Evolutionary conservation across 2,329 filamentous ascomycete genomes (phyloP).

Genomic region (Aspergillus aculeatus): DNA sequence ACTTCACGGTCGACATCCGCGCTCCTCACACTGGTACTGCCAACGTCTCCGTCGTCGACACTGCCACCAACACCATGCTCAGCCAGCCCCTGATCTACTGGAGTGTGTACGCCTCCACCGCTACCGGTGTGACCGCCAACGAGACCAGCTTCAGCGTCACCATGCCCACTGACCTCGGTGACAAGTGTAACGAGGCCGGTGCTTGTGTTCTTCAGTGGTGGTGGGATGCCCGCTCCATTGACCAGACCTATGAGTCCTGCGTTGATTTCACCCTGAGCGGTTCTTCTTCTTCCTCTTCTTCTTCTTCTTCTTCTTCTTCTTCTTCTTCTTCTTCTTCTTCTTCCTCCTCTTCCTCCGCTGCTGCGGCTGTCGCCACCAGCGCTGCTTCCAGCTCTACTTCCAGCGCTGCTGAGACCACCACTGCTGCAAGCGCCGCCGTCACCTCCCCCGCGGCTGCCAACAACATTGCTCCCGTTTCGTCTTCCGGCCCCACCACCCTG

Average conservation of each 20-base stretch:
- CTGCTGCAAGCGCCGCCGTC: constrained; percentile 16
- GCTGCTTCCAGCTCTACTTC: constrained; percentile 5
- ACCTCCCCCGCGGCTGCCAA: constrained; percentile 13
- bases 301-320: constrained; percentile 17
- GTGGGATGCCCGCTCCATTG: constrained; percentile 34
- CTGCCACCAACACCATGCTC: constrained; percentile 42
- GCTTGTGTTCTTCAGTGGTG: constrained; percentile 39
- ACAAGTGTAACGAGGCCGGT: constrained; percentile 28
- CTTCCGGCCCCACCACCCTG: constrained; percentile 14
- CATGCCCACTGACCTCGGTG: constrained; percentile 29
- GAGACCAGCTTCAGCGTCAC: constrained; percentile 34
- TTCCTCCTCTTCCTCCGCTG: constrained; percentile 16
- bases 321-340: constrained; percentile 17
- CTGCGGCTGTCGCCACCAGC: constrained; percentile 7
- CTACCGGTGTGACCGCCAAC: constrained; percentile 25
- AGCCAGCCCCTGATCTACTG: constrained; percentile 35
- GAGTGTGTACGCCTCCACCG: constrained; percentile 32
- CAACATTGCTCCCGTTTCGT: constrained; percentile 5
- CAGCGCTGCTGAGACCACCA: constrained; percentile 15
- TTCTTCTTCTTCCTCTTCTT: constrained; percentile 17
- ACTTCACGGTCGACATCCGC: constrained; percentile 46
- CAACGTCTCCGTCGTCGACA: constrained; percentile 53
- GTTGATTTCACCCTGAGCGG: constrained; percentile 33
- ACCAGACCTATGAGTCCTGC: constrained; percentile 39
- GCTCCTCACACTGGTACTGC: constrained; percentile 50